Evolutionary conservation across 805 yeast genomes (phyloP).

Genomic region (Suhomyces sp.): DNA sequence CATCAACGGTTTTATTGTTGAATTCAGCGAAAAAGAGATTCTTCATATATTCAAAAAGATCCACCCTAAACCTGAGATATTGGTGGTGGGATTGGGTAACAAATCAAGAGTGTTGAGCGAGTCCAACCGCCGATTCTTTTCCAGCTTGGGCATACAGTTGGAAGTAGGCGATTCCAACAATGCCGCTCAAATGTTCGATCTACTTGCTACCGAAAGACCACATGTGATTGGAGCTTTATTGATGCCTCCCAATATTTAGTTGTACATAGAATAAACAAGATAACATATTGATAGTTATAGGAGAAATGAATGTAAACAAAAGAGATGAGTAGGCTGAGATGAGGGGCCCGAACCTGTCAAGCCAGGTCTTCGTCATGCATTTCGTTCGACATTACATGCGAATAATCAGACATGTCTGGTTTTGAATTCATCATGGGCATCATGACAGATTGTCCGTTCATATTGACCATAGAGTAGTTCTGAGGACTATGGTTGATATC

Average conservation of each 20-base stretch:
- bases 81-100: constrained; percentile 69
- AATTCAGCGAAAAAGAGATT: constrained; percentile 40
- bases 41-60: constrained; percentile 51
- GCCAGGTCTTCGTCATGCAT: constrained; percentile 3
- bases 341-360: neutral
- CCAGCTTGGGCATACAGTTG: constrained; percentile 61
- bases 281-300: neutral
- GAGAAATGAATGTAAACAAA: constrained; percentile 2
- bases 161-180: constrained; percentile 63
- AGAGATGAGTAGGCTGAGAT: neutral
- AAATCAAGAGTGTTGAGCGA: constrained; percentile 61
- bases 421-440: constrained; percentile 9
- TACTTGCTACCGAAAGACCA: constrained; percentile 78
- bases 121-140: constrained; percentile 47
- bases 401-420: neutral
- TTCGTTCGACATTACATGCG: constrained; percentile 1
- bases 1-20: constrained; percentile 51
- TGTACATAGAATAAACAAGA: constrained; percentile 1
- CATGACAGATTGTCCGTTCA: constrained; percentile 11
- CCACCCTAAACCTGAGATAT: constrained; percentile 75
- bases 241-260: constrained; percentile 61
- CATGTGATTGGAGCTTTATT: constrained; percentile 68
- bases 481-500: constrained; percentile 6
- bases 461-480: constrained; percentile 7
- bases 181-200: constrained; percentile 69